Evolutionary conservation across 139 green algal species (phyloP), one percentile per base, ranked within the genome.

Genomic region (Picochlorum sp.): DNA sequence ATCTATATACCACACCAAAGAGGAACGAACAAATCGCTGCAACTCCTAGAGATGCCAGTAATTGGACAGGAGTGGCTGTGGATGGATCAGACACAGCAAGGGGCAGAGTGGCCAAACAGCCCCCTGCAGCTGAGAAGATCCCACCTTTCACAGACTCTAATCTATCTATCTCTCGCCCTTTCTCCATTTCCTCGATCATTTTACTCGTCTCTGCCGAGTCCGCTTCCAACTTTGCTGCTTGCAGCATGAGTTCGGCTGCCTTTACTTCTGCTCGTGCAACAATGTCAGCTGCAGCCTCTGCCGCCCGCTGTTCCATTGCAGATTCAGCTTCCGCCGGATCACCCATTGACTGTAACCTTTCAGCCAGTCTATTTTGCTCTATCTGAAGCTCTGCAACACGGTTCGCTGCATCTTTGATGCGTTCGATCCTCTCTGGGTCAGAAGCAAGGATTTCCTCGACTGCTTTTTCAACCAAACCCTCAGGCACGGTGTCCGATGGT

Each of bases 181-280:
- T 24, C 43, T 44, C 25, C n/a, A 37, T 25, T 5, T 2, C 28
- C 12, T 61, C 33, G 45, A 35, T n/a, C 41, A 24, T 25, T 63
- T 35, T 44, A 35, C 61, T 50, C 20, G 60, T 33, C 8, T 40
- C 33, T 1, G 64, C 69, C 7, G 24, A 41, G 16, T 40, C 30
- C 10, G 55, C 62, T 72, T 86, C 52, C 8, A 82, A 43, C 57
- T 86, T 47, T 25, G 76, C 79, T 20, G 76, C 79, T 20, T 36
- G 24, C 43, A 86, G 29, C 54, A 81, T 52, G 36, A 71, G 69
- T 59, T 84, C 69, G 35, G 79, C 79, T 33, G 79, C 79, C 32
- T 57, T 65, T 40, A 81, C 79, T 64, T 88, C 81, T 8, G 81
- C 81, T 14, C 82, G 68, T 6, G 81, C 81, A 59, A 88, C 57